Percentiles rank a stretch among this genome's conserved stretches.
phyloP scores from a whole-genome alignment of 176 grass and related monocot species.

The Poa pratensis region DNA sequence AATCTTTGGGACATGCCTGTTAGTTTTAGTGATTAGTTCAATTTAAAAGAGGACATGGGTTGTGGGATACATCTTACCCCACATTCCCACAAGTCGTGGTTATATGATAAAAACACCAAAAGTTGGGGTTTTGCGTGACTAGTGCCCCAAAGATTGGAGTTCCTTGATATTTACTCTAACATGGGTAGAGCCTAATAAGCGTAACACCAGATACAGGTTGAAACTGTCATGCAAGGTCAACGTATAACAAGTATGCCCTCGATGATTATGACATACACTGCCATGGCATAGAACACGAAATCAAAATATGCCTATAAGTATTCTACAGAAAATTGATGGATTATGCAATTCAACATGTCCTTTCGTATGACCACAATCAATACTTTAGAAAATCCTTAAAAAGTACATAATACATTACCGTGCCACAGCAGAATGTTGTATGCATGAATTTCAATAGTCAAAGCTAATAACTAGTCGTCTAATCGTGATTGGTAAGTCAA shows the following conservation, averaged over 20 bases:
- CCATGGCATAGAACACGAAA: slow-evolving; percentile 5
- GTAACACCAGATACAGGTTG: slow-evolving; percentile 14
- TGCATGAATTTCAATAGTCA: background rate
- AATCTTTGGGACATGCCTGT: too few species aligned
- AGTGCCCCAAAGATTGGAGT: too few species aligned
- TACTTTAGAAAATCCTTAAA: background rate
- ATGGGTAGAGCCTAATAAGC: background rate
- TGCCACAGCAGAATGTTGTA: background rate
- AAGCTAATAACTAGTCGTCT: background rate
- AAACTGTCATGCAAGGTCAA: slow-evolving; percentile 32
- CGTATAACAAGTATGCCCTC: slow-evolving; percentile 10
- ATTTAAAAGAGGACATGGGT: background rate
- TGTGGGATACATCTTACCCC: too few species aligned
- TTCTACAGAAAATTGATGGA: slow-evolving; percentile 1
- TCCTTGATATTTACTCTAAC: too few species aligned
- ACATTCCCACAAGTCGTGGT: too few species aligned
- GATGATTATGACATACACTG: slow-evolving; percentile 18
- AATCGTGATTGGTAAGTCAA: background rate
- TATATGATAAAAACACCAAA: too few species aligned
- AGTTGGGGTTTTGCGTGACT: too few species aligned
- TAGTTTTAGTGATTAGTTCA: too few species aligned
- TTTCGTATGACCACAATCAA: slow-evolving; percentile 20
- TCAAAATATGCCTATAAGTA: background rate
- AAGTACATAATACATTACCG: background rate
- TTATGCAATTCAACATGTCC: background rate